A percentile compares a stretch with the other conserved stretches of the same genome.
phyloP scores from a whole-genome alignment of 1,284 basidiomycete genomes.

The Trichosporon ovoides region DNA sequence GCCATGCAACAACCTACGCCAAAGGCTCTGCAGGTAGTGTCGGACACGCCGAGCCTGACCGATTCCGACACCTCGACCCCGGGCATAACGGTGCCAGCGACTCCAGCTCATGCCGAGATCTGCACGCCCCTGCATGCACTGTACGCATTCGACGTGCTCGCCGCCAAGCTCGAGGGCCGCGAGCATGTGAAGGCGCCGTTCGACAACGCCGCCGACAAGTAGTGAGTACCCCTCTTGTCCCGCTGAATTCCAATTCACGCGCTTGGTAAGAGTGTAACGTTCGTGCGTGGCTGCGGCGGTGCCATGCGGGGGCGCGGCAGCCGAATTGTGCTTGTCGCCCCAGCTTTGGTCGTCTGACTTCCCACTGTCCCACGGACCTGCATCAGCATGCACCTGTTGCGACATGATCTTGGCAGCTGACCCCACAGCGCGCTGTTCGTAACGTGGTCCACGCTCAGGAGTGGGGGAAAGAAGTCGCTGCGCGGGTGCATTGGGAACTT shows the following conservation, averaged over 20 bases:
- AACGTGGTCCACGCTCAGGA: conserved; percentile 72
- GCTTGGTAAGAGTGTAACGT: too few species aligned
- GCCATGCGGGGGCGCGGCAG: too few species aligned
- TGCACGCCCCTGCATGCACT: conserved; percentile 48
- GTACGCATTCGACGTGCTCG: conserved; percentile 53
- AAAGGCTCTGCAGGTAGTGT: neutral
- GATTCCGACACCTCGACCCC: conserved; percentile 13
- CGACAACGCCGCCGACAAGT: conserved; percentile 28
- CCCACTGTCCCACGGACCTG: neutral
- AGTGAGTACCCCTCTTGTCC: conserved; percentile 28
- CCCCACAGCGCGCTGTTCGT: conserved; percentile 79
- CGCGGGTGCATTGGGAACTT: conserved; percentile 97
- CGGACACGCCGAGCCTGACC: conserved; percentile 9
- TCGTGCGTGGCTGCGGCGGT: too few species aligned
- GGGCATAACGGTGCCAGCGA: conserved; percentile 14
- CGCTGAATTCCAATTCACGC: too few species aligned
- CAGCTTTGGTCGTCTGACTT: neutral
- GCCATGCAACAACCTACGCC: neutral
- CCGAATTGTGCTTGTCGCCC: too few species aligned
- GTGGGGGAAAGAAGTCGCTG: conserved; percentile 53
- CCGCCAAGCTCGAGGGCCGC: conserved; percentile 37
- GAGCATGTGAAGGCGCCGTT: conserved; percentile 22
- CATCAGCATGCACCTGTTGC: too few species aligned
- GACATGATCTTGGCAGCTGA: too few species aligned
- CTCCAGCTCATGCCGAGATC: conserved; percentile 15